These are phyloP conservation scores for Stygiomarasmius scandens DNA, from an alignment of 1,284 basidiomycete genomes.

Conservation along the genomic window DNA sequence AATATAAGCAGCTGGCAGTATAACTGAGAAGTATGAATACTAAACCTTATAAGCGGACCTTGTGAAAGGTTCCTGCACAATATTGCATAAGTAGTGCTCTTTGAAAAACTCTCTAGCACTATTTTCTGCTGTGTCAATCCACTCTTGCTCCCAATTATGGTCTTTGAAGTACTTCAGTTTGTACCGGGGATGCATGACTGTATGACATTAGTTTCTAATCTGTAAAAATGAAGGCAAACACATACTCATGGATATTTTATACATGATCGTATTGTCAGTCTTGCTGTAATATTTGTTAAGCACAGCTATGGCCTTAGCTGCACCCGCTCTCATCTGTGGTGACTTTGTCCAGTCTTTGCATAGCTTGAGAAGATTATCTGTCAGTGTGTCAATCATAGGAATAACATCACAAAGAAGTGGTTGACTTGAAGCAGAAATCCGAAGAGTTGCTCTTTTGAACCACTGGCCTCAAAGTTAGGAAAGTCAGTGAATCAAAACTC, in stretches of 20 bases:
- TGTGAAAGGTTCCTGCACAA: neutral
- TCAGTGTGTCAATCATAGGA: conserved; percentile 15
- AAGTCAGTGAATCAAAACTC: conserved; percentile 6
- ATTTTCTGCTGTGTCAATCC: conserved; percentile 13
- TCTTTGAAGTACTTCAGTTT: conserved; percentile 15
- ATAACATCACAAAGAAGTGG: conserved; percentile 18
- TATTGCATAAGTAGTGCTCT: conserved; percentile 4
- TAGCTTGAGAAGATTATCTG: conserved; percentile 6
- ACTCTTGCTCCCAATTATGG: conserved; percentile 12
- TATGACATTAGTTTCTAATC: neutral
- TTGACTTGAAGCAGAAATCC: conserved; percentile 7
- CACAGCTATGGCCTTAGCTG: conserved; percentile 10
- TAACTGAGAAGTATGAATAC: neutral
- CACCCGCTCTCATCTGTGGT: conserved; percentile 8
- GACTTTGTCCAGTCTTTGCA: neutral
- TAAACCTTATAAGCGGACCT: neutral
- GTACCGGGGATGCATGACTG: conserved; percentile 16
- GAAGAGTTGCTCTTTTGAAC: neutral
- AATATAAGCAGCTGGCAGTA: neutral
- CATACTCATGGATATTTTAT: conserved; percentile 8
- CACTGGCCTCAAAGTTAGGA: neutral
- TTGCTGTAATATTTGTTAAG: conserved; percentile 24
- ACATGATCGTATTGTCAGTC: conserved; percentile 22
- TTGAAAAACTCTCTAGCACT: conserved; percentile 8
- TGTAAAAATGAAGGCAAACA: neutral